Evolutionary conservation across 1,284 basidiomycete species (phyloP), one percentile per base, ranked within the genome.

Genomic region (Garcileccinum viscosum): DNA sequence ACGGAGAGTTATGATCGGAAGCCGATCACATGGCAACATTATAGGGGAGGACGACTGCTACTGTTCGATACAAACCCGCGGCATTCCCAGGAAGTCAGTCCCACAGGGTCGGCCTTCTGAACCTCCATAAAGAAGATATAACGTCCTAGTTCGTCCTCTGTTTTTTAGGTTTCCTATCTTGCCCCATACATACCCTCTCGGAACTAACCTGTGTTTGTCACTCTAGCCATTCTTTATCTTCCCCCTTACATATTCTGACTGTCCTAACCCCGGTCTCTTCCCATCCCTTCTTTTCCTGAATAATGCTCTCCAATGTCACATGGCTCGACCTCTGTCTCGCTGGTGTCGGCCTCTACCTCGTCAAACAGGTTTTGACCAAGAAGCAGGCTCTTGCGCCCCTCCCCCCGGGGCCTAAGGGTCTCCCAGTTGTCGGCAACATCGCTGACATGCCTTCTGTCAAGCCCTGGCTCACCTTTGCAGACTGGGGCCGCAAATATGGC

Each of bases 401-500:
- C 42, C 79, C 81, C 19, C 79, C 79, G 0, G 81, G 81, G 1
- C 79, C 79, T 8, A 79, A 74, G 62, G 73, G 73, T 11, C 71
- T 78, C 37, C 80, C 80, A 5, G 59, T 82, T 7, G 15, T 80
- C 33, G 81, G 79, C 1, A 81, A 81, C 65, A 68, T 80, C n/a
- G 71, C 80, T 4, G 81, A 82, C 27, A 81, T 81, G 77, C 79
- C 79, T 30, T 73, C 77, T 27, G 58, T 71, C 50, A 78, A 74
- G 35, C 81, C 78, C 19, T 80, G 79, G 79, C 53, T 82, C 67
- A 71, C 78, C 53, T 80, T 81, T 56, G 6, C 76, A 6, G 65
- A 78, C 42, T 82, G 80, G 80, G 80, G 74, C 32, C 67, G 71
- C 59, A 80, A 79, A 69, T 80, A 78, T 59, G 80, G 80, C 70